Percentiles rank a stretch among this genome's conserved stretches.
phyloP scores from a whole-genome alignment of 176 grass and related monocot genomes.

The Zoysia japonica region DNA sequence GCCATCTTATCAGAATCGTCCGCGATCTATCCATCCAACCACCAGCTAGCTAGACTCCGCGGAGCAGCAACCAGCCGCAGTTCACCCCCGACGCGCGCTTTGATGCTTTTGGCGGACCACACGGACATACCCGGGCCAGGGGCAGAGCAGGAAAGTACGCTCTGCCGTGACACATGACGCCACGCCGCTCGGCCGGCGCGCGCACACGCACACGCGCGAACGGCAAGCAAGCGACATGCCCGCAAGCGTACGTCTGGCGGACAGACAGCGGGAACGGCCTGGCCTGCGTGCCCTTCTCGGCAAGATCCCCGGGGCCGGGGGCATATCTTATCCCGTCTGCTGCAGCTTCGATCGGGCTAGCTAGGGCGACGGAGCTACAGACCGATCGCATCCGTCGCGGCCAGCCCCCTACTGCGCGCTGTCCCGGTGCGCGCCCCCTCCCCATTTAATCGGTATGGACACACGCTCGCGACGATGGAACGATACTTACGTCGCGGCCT shows the following conservation, averaged over 20 bases:
- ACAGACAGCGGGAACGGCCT: background rate
- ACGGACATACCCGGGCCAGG: background rate
- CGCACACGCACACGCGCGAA: background rate
- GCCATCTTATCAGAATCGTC: background rate
- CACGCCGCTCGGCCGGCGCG: conserved; percentile 3
- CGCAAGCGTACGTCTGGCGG: background rate
- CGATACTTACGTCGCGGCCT: background rate
- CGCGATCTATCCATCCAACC: background rate
- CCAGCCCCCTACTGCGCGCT: no score
- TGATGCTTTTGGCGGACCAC: background rate
- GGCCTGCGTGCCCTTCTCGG: background rate
- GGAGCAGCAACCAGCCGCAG: no score
- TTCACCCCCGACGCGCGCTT: background rate
- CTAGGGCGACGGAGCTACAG: background rate
- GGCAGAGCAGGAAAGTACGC: background rate
- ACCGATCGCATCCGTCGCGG: background rate
- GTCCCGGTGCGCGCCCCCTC: no score
- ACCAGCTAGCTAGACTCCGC: background rate
- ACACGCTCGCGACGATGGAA: background rate
- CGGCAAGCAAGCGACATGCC: background rate
- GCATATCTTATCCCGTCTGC: conserved; percentile 37
- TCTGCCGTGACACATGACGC: conserved; percentile 31
- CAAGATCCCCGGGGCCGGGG: background rate
- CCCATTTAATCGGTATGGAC: conserved; percentile 40
- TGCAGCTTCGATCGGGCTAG: background rate